These are phyloP conservation scores for Spiraea crenata DNA, from an alignment of 331 rosid species.

Conservation along the genomic window DNA sequence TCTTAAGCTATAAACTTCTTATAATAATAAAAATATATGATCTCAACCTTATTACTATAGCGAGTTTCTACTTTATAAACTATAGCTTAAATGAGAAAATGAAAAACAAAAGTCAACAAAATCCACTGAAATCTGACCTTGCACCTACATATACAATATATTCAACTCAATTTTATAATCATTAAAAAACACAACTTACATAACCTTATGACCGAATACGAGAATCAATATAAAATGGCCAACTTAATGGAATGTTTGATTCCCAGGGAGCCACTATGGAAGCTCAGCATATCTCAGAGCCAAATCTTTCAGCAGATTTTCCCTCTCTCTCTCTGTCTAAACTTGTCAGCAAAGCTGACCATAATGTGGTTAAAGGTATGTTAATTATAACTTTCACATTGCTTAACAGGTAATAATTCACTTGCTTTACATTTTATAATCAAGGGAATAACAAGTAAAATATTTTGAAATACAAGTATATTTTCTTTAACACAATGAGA, in stretches of 20 bases:
- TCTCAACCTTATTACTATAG: no score
- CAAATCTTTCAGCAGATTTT: slow-evolving; percentile 6
- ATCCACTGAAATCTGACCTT: not conserved
- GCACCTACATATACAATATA: no score
- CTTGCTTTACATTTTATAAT: slow-evolving; percentile 30
- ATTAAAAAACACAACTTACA: not conserved
- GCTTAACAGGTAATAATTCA: slow-evolving; percentile 57
- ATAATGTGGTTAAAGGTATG: slow-evolving; percentile 24
- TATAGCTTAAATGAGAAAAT: no score
- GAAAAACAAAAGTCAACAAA: not conserved
- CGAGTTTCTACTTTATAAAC: no score
- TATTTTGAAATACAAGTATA: slow-evolving; percentile 17
- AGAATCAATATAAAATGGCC: slow-evolving; percentile 33
- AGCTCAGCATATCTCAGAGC: slow-evolving; percentile 23
- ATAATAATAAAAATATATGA: no score
- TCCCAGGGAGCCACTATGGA: slow-evolving; percentile 33
- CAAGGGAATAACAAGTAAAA: slow-evolving; percentile 24
- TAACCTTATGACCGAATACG: slow-evolving; percentile 31
- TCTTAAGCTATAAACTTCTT: no score
- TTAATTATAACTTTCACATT: slow-evolving; percentile 31
- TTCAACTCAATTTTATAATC: not conserved
- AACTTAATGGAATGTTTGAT: slow-evolving; percentile 54
- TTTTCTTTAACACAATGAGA: slow-evolving; percentile 17
- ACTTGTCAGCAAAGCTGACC: slow-evolving; percentile 1
- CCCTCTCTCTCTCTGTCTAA: slow-evolving; percentile 19